These are phyloP conservation scores for Phylloporus arenicola DNA, from an alignment of 768 basidiomycete species.

Conservation along the genomic window DNA sequence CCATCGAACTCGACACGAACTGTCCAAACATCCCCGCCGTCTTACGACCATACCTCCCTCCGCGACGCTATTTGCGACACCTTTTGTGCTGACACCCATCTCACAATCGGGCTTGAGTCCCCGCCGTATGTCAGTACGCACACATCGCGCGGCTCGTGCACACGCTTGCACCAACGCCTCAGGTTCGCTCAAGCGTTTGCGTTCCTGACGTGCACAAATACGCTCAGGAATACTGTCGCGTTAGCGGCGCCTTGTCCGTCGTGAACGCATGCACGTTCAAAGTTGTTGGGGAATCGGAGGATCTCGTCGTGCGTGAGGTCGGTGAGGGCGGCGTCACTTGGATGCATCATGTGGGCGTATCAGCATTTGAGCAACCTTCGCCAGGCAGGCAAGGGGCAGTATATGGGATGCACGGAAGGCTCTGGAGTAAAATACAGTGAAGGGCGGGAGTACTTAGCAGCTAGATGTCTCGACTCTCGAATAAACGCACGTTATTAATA, in stretches of 20 bases:
- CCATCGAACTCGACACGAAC: conserved; percentile 76
- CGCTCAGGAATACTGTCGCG: conserved; percentile 63
- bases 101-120: conserved; percentile 73
- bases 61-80: conserved; percentile 49
- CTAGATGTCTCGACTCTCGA: too few species aligned
- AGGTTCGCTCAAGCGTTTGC: conserved; percentile 46
- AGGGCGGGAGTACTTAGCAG: too few species aligned
- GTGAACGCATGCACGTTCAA: conserved; percentile 75
- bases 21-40: conserved; percentile 83
- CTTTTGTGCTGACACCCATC: conserved; percentile 43
- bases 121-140: conserved; percentile 62
- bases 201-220: conserved; percentile 78
- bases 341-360: conserved; percentile 59
- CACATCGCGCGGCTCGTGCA: conserved; percentile 56
- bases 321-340: conserved; percentile 82
- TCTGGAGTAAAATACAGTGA: too few species aligned
- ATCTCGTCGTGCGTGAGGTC: conserved; percentile 43
- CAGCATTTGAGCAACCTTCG: conserved; percentile 44
- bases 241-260: conserved; percentile 61
- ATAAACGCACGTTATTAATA: too few species aligned
- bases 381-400: background rate
- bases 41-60: conserved; percentile 55
- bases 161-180: conserved; percentile 27
- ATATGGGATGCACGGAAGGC: too few species aligned
- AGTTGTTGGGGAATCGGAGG: conserved; percentile 34